Evolutionary conservation across 352 stramenopile genomes (phyloP).

Genomic region (Globisporangium lucens): DNA sequence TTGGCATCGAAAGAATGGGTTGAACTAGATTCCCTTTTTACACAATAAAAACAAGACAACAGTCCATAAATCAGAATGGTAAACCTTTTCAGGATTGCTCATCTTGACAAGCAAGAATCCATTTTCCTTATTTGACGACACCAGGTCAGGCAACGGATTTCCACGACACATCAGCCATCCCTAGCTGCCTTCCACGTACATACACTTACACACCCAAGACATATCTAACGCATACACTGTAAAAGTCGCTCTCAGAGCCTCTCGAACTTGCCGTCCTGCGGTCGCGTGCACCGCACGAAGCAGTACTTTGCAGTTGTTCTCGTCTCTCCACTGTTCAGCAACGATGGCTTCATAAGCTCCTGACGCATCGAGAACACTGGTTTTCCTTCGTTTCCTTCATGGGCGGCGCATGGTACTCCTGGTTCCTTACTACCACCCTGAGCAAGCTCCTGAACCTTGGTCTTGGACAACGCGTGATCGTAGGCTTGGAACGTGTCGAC

Average conservation of each 20-base stretch:
- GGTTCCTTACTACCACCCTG: not conserved
- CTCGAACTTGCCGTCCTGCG: not conserved
- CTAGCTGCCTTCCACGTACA: not conserved
- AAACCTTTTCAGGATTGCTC: too few relatives aligned
- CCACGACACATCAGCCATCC: not conserved
- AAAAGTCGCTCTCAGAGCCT: not conserved
- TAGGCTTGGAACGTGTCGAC: constrained; percentile 29
- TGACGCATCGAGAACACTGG: constrained; percentile 1
- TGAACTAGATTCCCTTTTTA: not conserved
- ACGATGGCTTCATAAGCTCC: not conserved
- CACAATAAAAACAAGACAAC: too few relatives aligned
- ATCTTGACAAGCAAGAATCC: too few relatives aligned
- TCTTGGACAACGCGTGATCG: not conserved
- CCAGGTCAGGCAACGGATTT: too few relatives aligned
- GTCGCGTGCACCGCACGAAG: constrained; percentile 2
- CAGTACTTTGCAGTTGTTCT: not conserved
- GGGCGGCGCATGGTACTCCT: not conserved
- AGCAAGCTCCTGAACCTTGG: not conserved
- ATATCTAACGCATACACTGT: not conserved
- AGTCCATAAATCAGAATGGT: too few relatives aligned
- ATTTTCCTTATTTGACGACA: too few relatives aligned
- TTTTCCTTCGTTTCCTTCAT: not conserved
- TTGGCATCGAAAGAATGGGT: not conserved
- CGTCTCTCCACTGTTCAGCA: too few relatives aligned
- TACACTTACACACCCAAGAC: not conserved